Percentiles rank a stretch among this genome's conserved stretches.
These are phyloP conservation scores for Russula sp. DNA, from an alignment of 768 basidiomycete genomes.

Conservation along the genomic window DNA sequence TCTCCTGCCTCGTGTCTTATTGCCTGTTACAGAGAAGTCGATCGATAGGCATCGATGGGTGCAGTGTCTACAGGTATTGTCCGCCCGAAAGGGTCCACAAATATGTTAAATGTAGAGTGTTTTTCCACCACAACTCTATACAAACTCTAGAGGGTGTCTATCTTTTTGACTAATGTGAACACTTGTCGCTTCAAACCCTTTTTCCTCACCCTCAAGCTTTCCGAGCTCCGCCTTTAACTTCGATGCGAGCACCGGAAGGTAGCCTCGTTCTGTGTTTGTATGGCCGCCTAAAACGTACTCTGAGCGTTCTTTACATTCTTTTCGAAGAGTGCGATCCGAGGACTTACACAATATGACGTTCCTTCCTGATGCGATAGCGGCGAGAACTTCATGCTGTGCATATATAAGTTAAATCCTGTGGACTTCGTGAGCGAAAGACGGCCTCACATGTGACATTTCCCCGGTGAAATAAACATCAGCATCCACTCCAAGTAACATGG, in stretches of 20 bases:
- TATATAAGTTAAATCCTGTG: conserved; percentile 6
- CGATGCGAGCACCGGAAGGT: conserved; percentile 65
- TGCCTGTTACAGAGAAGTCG: conserved; percentile 35
- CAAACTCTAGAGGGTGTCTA: conserved; percentile 63
- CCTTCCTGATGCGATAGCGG: conserved; percentile 64
- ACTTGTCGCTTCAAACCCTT: conserved; percentile 33
- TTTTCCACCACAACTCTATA: conserved; percentile 31
- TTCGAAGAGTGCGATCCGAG: not conserved
- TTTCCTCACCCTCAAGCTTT: conserved; percentile 31
- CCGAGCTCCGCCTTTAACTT: conserved; percentile 51
- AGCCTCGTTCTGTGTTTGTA: conserved; percentile 92
- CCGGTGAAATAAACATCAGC: conserved; percentile 92
- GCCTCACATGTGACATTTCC: conserved; percentile 76
- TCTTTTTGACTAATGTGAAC: conserved; percentile 70
- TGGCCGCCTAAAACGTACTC: conserved; percentile 58
- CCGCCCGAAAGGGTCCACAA: not conserved
- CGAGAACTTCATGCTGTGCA: conserved; percentile 76
- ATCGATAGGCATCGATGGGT: conserved; percentile 36
- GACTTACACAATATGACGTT: conserved; percentile 79
- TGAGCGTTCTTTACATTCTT: not conserved
- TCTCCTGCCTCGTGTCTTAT: not conserved
- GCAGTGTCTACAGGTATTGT: not conserved
- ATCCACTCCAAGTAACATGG: conserved; percentile 57
- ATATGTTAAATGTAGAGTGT: not conserved
- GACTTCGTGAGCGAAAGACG: conserved; percentile 8